These are phyloP conservation scores for Globisporangium cystogenes DNA, from an alignment of 352 stramenopile species.

Conservation along the genomic window DNA sequence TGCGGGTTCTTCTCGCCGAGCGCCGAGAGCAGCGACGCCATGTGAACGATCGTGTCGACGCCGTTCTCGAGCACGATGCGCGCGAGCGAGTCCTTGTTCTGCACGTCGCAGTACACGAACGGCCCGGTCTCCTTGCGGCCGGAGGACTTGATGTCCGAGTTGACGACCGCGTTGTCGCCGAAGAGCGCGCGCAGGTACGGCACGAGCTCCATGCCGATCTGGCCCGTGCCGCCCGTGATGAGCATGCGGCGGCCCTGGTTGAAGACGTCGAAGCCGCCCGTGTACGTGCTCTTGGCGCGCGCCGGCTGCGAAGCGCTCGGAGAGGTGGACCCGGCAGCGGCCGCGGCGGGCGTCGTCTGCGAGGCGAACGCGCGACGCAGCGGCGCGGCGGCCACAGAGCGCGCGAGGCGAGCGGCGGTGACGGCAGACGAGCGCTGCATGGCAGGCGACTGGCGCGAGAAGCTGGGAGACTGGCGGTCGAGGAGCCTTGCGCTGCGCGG, in stretches of 20 bases:
- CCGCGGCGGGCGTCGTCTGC: slow-evolving; percentile 5
- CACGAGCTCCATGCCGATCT: slow-evolving; percentile 86
- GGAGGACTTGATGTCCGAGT: slow-evolving; percentile 77
- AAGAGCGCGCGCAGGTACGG: slow-evolving; percentile 68
- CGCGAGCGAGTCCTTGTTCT: slow-evolving; percentile 63
- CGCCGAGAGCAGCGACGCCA: slow-evolving; percentile 87
- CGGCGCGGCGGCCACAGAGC: slow-evolving; percentile 1
- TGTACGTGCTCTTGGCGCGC: slow-evolving; percentile 33
- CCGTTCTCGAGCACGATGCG: slow-evolving; percentile 86
- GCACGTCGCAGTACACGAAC: slow-evolving; percentile 83
- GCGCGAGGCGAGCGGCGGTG: slow-evolving; percentile 8
- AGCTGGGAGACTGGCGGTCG: too few species aligned
- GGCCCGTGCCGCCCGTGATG: slow-evolving; percentile 72
- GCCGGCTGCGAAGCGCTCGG: slow-evolving; percentile 1
- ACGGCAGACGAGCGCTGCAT: too few species aligned
- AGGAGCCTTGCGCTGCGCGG: too few species aligned
- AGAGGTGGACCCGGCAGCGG: slow-evolving; percentile 6
- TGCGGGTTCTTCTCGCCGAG: slow-evolving; percentile 89
- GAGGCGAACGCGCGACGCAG: slow-evolving; percentile 9
- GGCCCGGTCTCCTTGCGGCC: slow-evolving; percentile 38
- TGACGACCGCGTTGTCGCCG: slow-evolving; percentile 55
- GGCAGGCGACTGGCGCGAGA: too few species aligned
- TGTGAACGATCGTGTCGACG: slow-evolving; percentile 88
- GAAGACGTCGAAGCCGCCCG: slow-evolving; percentile 45
- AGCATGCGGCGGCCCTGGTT: slow-evolving; percentile 58